Percentiles rank a stretch among this genome's conserved stretches.
phyloP scores from a whole-genome alignment of 2,329 filamentous ascomycete genomes.

The Saccharata proteae region DNA sequence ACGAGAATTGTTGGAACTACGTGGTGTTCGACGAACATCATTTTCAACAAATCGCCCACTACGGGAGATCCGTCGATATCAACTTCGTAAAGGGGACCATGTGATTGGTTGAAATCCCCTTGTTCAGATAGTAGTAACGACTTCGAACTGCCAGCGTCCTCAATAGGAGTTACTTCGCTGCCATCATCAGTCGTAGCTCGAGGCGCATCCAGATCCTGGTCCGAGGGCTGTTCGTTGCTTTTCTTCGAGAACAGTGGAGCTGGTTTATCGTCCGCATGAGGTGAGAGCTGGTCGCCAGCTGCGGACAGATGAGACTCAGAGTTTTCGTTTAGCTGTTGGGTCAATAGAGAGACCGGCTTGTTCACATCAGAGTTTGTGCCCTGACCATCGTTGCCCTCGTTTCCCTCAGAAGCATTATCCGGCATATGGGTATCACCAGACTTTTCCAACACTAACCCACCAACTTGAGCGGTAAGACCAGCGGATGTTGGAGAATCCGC shows the following conservation, averaged over 20 bases:
- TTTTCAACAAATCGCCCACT: conserved; percentile 89
- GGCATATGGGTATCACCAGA: conserved; percentile 25
- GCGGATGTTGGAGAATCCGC: conserved; percentile 37
- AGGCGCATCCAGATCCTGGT: no score
- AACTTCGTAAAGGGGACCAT: conserved; percentile 37
- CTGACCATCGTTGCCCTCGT: conserved; percentile 12
- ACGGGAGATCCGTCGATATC: conserved; percentile 59
- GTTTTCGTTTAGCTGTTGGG: conserved; percentile 27
- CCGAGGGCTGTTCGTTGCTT: no score
- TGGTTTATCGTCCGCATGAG: conserved; percentile 56
- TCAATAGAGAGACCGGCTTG: conserved; percentile 26
- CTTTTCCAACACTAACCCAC: conserved; percentile 47
- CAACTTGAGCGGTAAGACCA: conserved; percentile 43
- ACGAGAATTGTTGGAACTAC: conserved; percentile 94
- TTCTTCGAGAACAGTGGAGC: conserved; percentile 50
- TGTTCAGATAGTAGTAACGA: conserved; percentile 23
- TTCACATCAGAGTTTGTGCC: conserved; percentile 13
- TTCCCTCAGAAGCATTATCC: conserved; percentile 8
- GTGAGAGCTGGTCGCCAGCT: conserved; percentile 27
- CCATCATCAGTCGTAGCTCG: no score
- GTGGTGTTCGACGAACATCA: conserved; percentile 86
- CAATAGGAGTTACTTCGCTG: conserved; percentile 24
- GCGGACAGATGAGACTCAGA: conserved; percentile 17
- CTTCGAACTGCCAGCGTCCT: conserved; percentile 21
- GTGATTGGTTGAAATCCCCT: conserved; percentile 11